These are phyloP conservation scores for Nicotiana tomentosiformis DNA, from an alignment of 257 asterid genomes.

Conservation along the genomic window DNA sequence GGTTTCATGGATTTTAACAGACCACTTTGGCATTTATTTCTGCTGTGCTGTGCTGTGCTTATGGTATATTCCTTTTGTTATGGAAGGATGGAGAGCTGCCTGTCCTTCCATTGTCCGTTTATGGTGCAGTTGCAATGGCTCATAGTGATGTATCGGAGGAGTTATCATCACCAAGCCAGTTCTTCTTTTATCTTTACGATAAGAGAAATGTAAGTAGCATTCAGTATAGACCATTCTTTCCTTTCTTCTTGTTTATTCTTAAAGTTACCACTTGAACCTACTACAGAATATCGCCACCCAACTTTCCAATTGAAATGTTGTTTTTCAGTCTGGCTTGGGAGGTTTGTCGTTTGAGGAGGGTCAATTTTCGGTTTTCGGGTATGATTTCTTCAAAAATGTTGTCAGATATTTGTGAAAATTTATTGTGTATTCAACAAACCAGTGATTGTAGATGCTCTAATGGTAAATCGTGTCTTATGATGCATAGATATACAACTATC, in stretches of 20 bases:
- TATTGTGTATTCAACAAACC: not conserved
- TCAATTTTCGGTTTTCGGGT: conserved; percentile 94
- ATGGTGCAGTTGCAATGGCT: conserved; percentile 94
- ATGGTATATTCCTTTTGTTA: conserved; percentile 10
- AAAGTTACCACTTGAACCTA: not conserved
- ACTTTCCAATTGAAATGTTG: not conserved
- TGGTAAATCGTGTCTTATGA: not conserved
- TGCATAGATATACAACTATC: conserved; percentile 51
- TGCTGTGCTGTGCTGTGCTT: not conserved
- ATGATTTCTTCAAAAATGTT: conserved; percentile 11
- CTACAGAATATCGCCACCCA: not conserved
- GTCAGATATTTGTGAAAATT: not conserved
- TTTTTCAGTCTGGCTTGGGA: conserved; percentile 83
- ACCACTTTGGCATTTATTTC: not conserved
- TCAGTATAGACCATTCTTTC: not conserved
- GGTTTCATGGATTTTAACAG: not conserved
- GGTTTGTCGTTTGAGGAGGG: conserved; percentile 95
- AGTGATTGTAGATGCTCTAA: not conserved
- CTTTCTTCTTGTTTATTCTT: not conserved
- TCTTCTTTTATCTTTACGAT: conserved; percentile 91
- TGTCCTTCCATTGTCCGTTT: conserved; percentile 90
- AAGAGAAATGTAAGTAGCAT: conserved; percentile 72
- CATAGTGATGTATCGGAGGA: conserved; percentile 78
- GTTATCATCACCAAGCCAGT: conserved; percentile 90
- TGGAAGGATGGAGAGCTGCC: conserved; percentile 91